Evolutionary conservation across 1,284 basidiomycete genomes (phyloP).

Genomic region (Apiotrichum brassicae): DNA sequence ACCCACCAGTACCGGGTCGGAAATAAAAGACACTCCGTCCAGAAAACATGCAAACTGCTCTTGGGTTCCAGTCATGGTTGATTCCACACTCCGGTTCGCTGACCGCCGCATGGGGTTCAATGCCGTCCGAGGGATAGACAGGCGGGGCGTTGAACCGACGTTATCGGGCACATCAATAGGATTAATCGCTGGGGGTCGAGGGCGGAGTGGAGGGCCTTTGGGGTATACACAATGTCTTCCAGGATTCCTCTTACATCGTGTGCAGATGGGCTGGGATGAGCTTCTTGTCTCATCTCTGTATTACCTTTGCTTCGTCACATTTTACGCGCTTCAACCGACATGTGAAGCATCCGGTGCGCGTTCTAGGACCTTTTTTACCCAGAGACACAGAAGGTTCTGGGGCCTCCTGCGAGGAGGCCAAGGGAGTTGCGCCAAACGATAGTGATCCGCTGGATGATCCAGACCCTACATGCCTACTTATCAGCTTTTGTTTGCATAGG

Average conservation of each 20-base stretch:
- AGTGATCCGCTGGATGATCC: too few relatives aligned
- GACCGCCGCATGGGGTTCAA: neutral
- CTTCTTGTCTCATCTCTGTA: neutral
- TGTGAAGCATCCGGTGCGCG: conserved; percentile 15
- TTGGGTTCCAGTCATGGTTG: neutral
- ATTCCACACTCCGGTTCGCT: neutral
- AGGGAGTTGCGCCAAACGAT: neutral
- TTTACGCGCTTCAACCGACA: conserved; percentile 15
- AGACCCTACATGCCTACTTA: too few relatives aligned
- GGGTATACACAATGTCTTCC: conserved; percentile 15
- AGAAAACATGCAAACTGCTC: conserved; percentile 11
- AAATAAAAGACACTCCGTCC: conserved; percentile 9
- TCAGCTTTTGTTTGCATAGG: too few relatives aligned
- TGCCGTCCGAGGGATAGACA: neutral
- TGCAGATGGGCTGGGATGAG: conserved; percentile 10
- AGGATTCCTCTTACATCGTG: conserved; percentile 11
- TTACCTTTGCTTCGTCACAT: conserved; percentile 15
- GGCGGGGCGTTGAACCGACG: too few relatives aligned
- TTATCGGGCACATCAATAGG: too few relatives aligned
- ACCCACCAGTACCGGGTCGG: conserved; percentile 6
- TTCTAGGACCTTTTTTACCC: conserved; percentile 13
- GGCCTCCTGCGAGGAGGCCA: neutral
- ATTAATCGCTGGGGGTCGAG: neutral
- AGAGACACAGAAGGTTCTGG: neutral
- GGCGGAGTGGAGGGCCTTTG: neutral